Evolutionary conservation across 1,284 basidiomycete genomes (phyloP).

Genomic region (Sanghuangporus sanghuang): DNA sequence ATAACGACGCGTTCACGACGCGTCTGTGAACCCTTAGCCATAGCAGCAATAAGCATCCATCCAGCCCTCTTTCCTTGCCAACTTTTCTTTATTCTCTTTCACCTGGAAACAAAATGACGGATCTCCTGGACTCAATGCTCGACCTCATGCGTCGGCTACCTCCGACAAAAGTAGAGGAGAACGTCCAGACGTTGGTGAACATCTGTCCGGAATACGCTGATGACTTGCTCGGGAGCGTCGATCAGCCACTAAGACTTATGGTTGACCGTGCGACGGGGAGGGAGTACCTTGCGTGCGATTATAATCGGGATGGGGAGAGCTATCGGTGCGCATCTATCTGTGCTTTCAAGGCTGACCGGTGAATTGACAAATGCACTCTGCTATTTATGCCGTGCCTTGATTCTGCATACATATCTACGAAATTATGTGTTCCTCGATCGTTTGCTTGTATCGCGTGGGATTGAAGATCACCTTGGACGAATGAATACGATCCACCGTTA

Average conservation of each 20-base stretch:
- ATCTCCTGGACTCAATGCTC: slow-evolving; percentile 84
- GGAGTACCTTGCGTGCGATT: slow-evolving; percentile 95
- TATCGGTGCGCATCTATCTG: slow-evolving; percentile 59
- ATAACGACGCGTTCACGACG: not conserved
- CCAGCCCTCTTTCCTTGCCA: not conserved
- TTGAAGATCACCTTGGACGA: slow-evolving; percentile 94
- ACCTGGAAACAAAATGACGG: slow-evolving; percentile 43
- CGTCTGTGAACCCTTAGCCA: not conserved
- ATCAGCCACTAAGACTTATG: slow-evolving; percentile 86
- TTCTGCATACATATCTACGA: not conserved
- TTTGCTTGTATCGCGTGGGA: not conserved
- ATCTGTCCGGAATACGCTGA: slow-evolving; percentile 95
- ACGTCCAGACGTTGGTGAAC: slow-evolving; percentile 76
- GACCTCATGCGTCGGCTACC: slow-evolving; percentile 96
- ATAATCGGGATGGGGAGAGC: slow-evolving; percentile 94
- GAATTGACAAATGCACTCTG: not conserved
- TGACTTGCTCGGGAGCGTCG: slow-evolving; percentile 91
- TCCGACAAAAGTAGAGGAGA: slow-evolving; percentile 86
- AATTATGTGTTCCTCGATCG: not conserved
- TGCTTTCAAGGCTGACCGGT: no score
- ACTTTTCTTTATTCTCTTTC: not conserved
- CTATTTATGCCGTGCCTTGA: not conserved
- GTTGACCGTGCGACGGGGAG: slow-evolving; percentile 76
- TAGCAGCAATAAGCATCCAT: not conserved
- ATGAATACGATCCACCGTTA: slow-evolving; percentile 86